Evolutionary conservation across 2,329 filamentous ascomycete genomes (phyloP).

Genomic region (Fusarium caatingaense): DNA sequence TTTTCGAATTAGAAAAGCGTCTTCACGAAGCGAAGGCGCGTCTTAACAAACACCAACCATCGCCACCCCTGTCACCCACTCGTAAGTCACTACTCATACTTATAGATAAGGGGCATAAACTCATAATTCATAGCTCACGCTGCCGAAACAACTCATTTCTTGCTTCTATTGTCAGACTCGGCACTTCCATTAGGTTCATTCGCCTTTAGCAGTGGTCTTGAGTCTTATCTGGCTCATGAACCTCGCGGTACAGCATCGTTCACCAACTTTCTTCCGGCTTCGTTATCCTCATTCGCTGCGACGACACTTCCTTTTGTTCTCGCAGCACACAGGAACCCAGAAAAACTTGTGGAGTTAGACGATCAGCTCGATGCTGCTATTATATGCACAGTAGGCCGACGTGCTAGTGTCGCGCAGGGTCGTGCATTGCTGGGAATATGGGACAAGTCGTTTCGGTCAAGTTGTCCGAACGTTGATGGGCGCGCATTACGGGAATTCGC

Average conservation of each 20-base stretch:
- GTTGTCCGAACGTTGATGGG: slow-evolving; percentile 47
- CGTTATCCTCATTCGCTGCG: slow-evolving; percentile 76
- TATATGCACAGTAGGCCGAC: slow-evolving; percentile 80
- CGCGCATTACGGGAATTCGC: slow-evolving; percentile 53
- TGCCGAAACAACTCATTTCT: slow-evolving; percentile 65
- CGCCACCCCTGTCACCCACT: slow-evolving; percentile 29
- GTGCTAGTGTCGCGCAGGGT: slow-evolving; percentile 81
- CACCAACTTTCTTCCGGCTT: slow-evolving; percentile 74
- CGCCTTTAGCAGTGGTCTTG: slow-evolving; percentile 84
- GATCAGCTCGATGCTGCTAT: slow-evolving; percentile 81
- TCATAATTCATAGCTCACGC: slow-evolving; percentile 32
- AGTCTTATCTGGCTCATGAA: slow-evolving; percentile 82
- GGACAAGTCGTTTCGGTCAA: slow-evolving; percentile 73
- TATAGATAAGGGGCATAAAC: slow-evolving; percentile 5
- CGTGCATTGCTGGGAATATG: slow-evolving; percentile 79
- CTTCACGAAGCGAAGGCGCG: slow-evolving; percentile 60
- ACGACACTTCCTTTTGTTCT: slow-evolving; percentile 81
- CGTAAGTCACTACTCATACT: slow-evolving; percentile 25
- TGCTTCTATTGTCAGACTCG: slow-evolving; percentile 83
- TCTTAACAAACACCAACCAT: slow-evolving; percentile 50
- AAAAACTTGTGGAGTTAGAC: slow-evolving; percentile 68
- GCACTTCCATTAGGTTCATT: slow-evolving; percentile 87
- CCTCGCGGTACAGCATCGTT: slow-evolving; percentile 59
- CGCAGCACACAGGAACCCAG: slow-evolving; percentile 69
- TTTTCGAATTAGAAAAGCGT: slow-evolving; percentile 66